These are phyloP conservation scores for Baorangia bicolor DNA, from an alignment of 768 basidiomycete genomes.

Conservation along the genomic window DNA sequence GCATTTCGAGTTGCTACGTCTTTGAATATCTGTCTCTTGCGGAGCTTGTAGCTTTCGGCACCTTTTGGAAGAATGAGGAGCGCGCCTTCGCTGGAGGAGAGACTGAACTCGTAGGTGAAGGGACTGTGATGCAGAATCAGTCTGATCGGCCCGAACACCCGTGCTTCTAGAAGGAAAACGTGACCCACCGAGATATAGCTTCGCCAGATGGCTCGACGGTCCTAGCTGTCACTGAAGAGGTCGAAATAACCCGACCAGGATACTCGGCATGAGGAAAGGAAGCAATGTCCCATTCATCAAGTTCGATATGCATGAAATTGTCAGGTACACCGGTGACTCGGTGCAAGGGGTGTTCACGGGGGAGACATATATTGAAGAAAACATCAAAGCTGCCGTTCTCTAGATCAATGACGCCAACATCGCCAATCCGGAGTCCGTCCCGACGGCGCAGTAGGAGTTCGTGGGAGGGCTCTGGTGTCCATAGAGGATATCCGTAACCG, in stretches of 20 bases:
- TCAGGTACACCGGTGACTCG: slow-evolving; percentile 23
- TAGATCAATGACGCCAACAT: slow-evolving; percentile 34
- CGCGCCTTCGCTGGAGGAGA: slow-evolving; percentile 27
- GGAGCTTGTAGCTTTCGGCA: slow-evolving; percentile 18
- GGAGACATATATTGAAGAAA: slow-evolving; percentile 37
- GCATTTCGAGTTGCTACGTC: slow-evolving; percentile 24
- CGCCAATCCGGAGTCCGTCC: slow-evolving; percentile 33
- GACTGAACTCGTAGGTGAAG: slow-evolving; percentile 4
- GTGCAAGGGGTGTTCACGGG: slow-evolving; percentile 28
- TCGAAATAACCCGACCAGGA: slow-evolving; percentile 14
- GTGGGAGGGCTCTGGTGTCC: slow-evolving; percentile 32
- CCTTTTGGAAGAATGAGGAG: slow-evolving; percentile 33
- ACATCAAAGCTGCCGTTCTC: slow-evolving; percentile 35
- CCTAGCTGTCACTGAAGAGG: slow-evolving; percentile 10
- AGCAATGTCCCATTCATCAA: slow-evolving; percentile 6
- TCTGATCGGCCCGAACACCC: background rate
- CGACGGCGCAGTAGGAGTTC: background rate
- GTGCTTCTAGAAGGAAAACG: background rate
- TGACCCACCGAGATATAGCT: background rate
- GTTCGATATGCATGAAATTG: slow-evolving; percentile 23
- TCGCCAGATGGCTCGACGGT: background rate
- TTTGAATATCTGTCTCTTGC: slow-evolving; percentile 18
- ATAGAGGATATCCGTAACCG: slow-evolving; percentile 32
- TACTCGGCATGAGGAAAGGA: slow-evolving; percentile 9
- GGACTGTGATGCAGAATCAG: background rate